phyloP scores from a whole-genome alignment of 495 filamentous ascomycete genomes.

The Neurospora africana region DNA sequence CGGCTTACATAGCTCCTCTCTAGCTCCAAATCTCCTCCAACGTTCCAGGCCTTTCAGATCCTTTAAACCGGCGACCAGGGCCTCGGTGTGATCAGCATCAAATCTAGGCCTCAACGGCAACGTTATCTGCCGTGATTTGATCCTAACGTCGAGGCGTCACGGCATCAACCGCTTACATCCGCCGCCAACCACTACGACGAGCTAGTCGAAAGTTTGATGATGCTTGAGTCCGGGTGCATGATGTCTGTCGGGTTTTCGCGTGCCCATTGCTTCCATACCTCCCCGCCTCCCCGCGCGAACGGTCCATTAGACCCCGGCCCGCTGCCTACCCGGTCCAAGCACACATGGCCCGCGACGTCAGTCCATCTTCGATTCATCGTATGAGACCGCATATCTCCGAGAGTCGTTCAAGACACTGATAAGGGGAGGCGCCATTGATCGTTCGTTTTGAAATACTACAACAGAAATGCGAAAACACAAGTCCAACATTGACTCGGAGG shows the following conservation, averaged over 20 bases:
- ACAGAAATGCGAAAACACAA: background rate
- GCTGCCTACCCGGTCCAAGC: constrained; percentile 5
- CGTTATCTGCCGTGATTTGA: background rate
- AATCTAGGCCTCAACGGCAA: background rate
- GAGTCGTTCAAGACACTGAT: background rate
- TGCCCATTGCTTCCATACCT: background rate
- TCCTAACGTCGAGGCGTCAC: background rate
- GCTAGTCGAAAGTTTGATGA: background rate
- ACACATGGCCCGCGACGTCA: constrained; percentile 13
- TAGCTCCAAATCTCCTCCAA: constrained; percentile 21
- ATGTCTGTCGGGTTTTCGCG: background rate
- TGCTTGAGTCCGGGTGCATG: background rate
- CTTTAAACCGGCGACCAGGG: background rate
- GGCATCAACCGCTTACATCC: background rate
- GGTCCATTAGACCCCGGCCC: background rate
- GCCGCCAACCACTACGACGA: background rate
- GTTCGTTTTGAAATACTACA: background rate
- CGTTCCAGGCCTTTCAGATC: background rate
- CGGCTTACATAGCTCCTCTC: constrained; percentile 50
- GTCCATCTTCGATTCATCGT: background rate
- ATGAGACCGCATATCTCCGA: background rate
- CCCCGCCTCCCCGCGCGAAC: background rate
- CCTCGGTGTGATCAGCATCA: background rate
- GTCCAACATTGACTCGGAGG: background rate
- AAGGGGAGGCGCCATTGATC: background rate